Conservation (phyloP, 805 yeast genomes). For the Candida pini region DNA sequence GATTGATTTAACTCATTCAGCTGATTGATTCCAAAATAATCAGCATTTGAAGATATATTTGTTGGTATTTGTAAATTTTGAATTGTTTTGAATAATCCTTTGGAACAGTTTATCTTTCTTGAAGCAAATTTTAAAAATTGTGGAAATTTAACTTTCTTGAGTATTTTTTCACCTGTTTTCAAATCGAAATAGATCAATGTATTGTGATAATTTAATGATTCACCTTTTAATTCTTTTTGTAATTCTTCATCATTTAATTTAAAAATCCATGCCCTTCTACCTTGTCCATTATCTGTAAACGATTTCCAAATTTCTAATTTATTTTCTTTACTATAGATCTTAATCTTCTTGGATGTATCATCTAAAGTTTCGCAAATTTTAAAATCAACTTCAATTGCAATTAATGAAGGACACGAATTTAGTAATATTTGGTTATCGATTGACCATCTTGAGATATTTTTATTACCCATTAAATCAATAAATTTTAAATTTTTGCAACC, state of each 20-base stretch:
- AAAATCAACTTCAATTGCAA: conserved; percentile 63
- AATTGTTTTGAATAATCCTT: conserved; percentile 37
- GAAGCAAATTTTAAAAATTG: conserved; percentile 47
- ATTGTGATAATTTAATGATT: conserved; percentile 25
- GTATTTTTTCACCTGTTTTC: conserved; percentile 56
- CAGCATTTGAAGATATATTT: background rate
- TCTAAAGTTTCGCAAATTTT: conserved; percentile 47
- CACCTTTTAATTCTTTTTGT: conserved; percentile 17
- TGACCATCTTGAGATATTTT: conserved; percentile 54
- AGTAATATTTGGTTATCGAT: conserved; percentile 43
- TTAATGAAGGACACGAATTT: conserved; percentile 41
- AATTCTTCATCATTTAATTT: conserved; percentile 29
- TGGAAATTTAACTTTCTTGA: conserved; percentile 40
- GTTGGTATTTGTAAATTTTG: conserved; percentile 2
- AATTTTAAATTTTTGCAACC: conserved; percentile 39
- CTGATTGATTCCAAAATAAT: background rate
- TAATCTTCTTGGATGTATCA: conserved; percentile 22
- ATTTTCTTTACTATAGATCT: conserved; percentile 19
- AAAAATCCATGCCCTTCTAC: conserved; percentile 80
- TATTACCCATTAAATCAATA: conserved; percentile 63
- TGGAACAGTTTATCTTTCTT: conserved; percentile 49
- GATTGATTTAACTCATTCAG: background rate
- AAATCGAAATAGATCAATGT: conserved; percentile 53
- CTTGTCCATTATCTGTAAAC: conserved; percentile 48
- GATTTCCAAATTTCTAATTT: conserved; percentile 38